Base-by-base conservation (phyloP, 2,329 filamentous ascomycete genomes). In the Ophiostoma ips region DNA sequence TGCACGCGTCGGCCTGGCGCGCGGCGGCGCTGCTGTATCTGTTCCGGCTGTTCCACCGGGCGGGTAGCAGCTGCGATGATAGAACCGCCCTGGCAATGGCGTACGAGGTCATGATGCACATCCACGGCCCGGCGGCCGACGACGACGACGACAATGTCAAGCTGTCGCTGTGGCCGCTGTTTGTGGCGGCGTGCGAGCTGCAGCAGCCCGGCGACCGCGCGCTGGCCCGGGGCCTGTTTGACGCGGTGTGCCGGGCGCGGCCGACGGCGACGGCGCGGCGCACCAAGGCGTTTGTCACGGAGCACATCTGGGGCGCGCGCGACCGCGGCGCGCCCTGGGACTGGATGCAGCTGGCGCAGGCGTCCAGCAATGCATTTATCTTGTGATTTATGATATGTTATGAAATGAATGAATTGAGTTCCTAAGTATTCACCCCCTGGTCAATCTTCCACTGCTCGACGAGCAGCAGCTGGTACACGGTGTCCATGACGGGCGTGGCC, bases 401-500 rank as follows among this genome's bases (percentile, higher is more conserved):
- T n/a, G n/a, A n/a, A 2, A 36, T 36, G 13, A 15, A n/a, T 36
- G 1, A 7, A 36, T 3, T n/a, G 15, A 3, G 11, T n/a, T n/a
- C 16, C 15, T 36, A 36, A n/a, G 8, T 38, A 12, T 10, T 21
- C 19, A 19, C 16, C 12, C 19, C n/a, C 24, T 48, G 11, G 1
- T 50, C 51, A n/a, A 49, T 50, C 41, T 56, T 54, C 54, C 54
- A 56, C 12, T 52, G 44, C 44, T 53, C 54, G 1, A 56, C 46
- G 28, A 46, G 72, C 55, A 84, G 60, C 57, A 84, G 61, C 24
- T 80, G 81, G 67, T 85, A 84, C 55, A 84, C 57, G 16, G 65
- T 82, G 66, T 84, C 79, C 65, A 85, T 59, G 60, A 79, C 66
- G 11, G 79, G 79, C 74, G 84, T 75, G 58, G 81, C 74, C 5